Conservation (phyloP, 768 basidiomycete genomes). For the Calocybe gangraenosa region DNA sequence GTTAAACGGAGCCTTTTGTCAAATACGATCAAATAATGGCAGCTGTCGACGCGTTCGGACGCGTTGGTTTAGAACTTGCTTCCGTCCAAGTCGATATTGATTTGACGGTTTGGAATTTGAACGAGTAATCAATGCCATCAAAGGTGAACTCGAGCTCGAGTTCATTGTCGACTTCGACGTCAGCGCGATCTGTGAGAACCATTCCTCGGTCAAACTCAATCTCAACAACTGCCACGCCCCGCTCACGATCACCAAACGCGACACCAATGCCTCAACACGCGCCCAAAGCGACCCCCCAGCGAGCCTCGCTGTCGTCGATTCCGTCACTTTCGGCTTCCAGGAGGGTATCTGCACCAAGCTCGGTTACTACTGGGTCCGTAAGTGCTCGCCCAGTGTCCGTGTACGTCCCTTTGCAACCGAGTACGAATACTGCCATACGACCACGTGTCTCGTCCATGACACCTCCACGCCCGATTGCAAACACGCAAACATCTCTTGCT, state of each 20-base stretch:
- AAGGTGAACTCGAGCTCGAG: constrained; percentile 28
- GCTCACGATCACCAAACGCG: constrained; percentile 48
- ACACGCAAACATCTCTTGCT: constrained; percentile 28
- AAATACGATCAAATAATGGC: no score
- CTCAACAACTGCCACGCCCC: constrained; percentile 25
- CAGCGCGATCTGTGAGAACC: constrained; percentile 47
- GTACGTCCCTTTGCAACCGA: constrained; percentile 15
- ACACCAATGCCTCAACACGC: constrained; percentile 39
- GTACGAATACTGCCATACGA: constrained; percentile 13
- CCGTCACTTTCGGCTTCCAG: constrained; percentile 33
- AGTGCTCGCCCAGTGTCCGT: constrained; percentile 21
- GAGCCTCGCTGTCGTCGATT: constrained; percentile 27
- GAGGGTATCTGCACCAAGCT: constrained; percentile 40
- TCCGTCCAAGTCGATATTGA: no score
- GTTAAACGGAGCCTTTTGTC: no score
- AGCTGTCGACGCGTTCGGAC: no score
- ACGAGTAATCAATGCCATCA: constrained; percentile 23
- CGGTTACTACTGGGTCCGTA: constrained; percentile 21
- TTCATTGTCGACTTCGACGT: constrained; percentile 39
- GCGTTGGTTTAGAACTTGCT: no score
- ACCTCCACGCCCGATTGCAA: constrained; percentile 26
- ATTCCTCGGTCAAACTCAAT: constrained; percentile 36
- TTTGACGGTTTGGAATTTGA: no score
- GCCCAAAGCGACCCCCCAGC: constrained; percentile 26
- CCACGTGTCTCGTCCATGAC: constrained; percentile 44